phyloP scores from a whole-genome alignment of 1,284 basidiomycete genomes.

The Anthracocystis walkeri region DNA sequence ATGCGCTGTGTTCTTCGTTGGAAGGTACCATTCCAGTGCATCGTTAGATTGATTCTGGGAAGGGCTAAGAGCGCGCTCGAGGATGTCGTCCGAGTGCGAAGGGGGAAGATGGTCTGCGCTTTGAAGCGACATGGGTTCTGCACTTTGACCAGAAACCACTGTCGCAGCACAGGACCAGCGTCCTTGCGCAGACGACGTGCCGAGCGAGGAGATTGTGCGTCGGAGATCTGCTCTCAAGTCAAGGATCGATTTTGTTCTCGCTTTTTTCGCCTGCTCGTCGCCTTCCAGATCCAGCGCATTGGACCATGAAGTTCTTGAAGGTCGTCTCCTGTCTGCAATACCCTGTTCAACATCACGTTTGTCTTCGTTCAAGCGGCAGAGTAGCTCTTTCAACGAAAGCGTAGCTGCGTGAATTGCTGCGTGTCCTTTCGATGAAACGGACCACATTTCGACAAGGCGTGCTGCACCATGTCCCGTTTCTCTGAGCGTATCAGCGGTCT shows the following conservation, averaged over 20 bases:
- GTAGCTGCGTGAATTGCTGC: conserved; percentile 16
- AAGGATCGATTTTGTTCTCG: conserved; percentile 3
- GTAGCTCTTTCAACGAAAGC: background rate
- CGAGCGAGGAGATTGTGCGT: conserved; percentile 16
- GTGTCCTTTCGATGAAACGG: background rate
- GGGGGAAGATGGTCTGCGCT: background rate
- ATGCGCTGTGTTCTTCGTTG: conserved; percentile 6
- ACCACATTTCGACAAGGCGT: background rate
- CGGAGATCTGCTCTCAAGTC: conserved; percentile 25
- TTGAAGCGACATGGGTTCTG: background rate
- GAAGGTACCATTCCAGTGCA: conserved; percentile 12
- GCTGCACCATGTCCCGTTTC: background rate
- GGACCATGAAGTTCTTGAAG: background rate
- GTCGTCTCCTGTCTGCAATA: too few relatives aligned
- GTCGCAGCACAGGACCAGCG: conserved; percentile 17
- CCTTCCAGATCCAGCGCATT: background rate
- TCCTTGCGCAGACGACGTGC: conserved; percentile 10
- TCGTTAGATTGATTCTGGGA: background rate
- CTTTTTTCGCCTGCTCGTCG: background rate
- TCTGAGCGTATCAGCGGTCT: background rate
- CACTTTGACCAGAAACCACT: background rate
- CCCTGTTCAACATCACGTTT: background rate
- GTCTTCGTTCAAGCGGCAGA: background rate
- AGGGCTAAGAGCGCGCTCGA: conserved; percentile 13
- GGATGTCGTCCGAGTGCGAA: background rate